Evolutionary conservation across 805 yeast genomes (phyloP), one percentile per base, ranked within the genome.

Genomic region (Jamesozyma rosinii): DNA sequence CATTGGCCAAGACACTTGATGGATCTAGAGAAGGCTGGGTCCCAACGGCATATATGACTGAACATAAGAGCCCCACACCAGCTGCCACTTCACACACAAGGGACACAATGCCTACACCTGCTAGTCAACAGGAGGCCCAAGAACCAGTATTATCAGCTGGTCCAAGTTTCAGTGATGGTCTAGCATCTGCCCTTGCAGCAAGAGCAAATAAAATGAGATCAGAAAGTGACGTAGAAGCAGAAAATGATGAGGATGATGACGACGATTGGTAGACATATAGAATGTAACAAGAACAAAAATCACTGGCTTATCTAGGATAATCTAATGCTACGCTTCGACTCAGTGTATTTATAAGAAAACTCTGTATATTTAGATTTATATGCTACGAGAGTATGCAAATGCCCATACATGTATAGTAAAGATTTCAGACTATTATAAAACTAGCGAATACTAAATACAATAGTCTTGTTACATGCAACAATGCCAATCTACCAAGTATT

Each of bases 21-120:
- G 92, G 84, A 34, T 58, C 81, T 1, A 75, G 69, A 44, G 92
- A 88, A 61, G 99, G 99, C 4, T 92, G 98, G 98, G 90, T 92
- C 11, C 99, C 99, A 13, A 82, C 92, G 19, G 84, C 89, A n/a
- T 92, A 89, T 59, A 77, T 90, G 56, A 78, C 70, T 18, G 77
- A 76, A 47, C 77, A 81, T 31, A 63, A 68, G 0, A 63, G 59
- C 1, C 36, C 56, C 1, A 43, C 56, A 8, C 42, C 59, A 0
- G 50, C 67, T 1, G 59, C 70, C 14, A 24, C 29, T 24, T 24
- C 29, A 24, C 6, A 24, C 11, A 6, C 29, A 24, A 11, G 6
- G 6, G 60, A 69, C 13, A 65, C 72, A 4, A 63, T 76, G 13
- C 65, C 73, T 8, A 43, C 65, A 9, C 44, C 64, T 3, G 31